phyloP scores from a whole-genome alignment of 805 yeast genomes.

The Pichia gijzeniarum region DNA sequence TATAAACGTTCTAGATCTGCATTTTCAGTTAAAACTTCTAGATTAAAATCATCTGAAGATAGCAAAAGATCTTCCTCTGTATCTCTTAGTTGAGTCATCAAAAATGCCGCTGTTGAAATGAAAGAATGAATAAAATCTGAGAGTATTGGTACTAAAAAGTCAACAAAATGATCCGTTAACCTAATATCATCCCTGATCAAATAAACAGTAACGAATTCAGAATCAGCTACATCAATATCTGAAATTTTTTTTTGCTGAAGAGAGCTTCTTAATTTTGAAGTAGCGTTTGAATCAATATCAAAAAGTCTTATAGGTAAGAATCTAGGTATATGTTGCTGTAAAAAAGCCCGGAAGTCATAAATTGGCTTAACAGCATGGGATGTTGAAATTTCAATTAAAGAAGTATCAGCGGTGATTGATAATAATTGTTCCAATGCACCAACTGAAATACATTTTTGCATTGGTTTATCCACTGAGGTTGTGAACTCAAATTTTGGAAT shows the following conservation, averaged over 20 bases:
- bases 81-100: constrained; percentile 61
- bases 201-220: constrained; percentile 24
- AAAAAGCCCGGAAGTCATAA: constrained; percentile 58
- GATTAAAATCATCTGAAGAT: constrained; percentile 46
- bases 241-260: constrained; percentile 23
- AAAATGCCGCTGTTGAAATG: constrained; percentile 57
- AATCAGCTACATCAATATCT: constrained; percentile 27
- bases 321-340: constrained; percentile 62
- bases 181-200: constrained; percentile 18
- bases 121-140: constrained; percentile 49
- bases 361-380: constrained; percentile 27
- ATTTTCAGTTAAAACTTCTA: constrained; percentile 60
- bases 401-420: constrained; percentile 53
- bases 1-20: constrained; percentile 88
- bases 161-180: constrained; percentile 25
- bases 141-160: constrained; percentile 36
- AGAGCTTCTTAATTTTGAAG: constrained; percentile 29
- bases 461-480: constrained; percentile 44
- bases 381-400: constrained; percentile 15
- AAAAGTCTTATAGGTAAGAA: constrained; percentile 45
- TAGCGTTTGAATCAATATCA: constrained; percentile 42
- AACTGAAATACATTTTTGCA: constrained; percentile 48
- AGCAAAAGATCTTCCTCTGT: constrained; percentile 67
- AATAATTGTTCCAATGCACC: constrained; percentile 71
- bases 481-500: constrained; percentile 43